phyloP scores from a whole-genome alignment of 192 early-diverging fungal genomes.

The Gigaspora rosea region DNA sequence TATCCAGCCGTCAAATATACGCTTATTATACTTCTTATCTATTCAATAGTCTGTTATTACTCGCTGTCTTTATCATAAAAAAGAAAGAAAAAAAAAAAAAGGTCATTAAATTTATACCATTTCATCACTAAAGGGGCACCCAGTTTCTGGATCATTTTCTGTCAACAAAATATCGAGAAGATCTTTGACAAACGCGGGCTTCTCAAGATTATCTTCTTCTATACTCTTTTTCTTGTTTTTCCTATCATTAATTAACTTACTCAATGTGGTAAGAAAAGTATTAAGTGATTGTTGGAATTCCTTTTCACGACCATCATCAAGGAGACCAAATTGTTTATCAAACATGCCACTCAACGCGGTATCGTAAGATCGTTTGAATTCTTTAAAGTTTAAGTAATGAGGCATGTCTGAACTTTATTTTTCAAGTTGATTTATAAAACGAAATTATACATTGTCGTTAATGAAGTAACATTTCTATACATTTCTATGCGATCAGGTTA shows the following conservation, averaged over 20 bases:
- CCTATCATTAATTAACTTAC: conserved; percentile 2
- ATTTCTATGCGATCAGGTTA: not conserved
- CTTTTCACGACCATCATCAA: not conserved
- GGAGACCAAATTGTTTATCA: conserved; percentile 19
- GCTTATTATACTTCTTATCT: not conserved
- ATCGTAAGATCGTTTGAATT: conserved; percentile 6
- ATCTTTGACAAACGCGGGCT: not conserved
- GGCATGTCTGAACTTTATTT: not conserved
- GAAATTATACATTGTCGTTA: not conserved
- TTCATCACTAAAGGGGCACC: conserved; percentile 4
- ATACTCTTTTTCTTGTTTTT: not conserved
- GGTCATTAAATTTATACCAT: not conserved
- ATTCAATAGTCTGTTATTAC: not conserved
- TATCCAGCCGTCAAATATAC: conserved; percentile 8
- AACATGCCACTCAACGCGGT: not conserved
- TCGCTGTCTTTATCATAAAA: not conserved
- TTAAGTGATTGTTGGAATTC: not conserved
- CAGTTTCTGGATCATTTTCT: conserved; percentile 18
- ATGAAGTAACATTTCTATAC: not conserved
- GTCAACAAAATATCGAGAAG: conserved; percentile 3
- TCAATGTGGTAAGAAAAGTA: not conserved
- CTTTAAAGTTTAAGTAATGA: not conserved
- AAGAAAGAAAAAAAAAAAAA: not conserved
- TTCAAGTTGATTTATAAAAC: not conserved
- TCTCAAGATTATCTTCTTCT: not conserved